Evolutionary conservation across 2,329 filamentous ascomycete species (phyloP), one percentile per base, ranked within the genome.

Genomic region (Trichoderma aggressivum): DNA sequence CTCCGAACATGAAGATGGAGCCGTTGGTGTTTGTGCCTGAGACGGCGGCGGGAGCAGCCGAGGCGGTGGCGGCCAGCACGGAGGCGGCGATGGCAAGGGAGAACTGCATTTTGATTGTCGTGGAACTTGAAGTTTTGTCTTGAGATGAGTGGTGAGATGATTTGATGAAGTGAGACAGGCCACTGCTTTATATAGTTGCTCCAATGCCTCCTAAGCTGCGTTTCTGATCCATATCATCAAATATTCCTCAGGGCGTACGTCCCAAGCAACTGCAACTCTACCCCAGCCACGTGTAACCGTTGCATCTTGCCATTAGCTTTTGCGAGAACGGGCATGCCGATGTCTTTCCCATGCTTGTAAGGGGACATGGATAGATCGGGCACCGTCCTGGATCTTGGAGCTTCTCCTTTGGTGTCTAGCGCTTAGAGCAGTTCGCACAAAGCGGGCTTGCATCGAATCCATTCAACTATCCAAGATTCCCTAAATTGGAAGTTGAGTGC

Each of bases 1-100:
- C 58, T 14, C 61, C 71, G 43, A 61, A 72, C 26, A 34, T 18
- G 71, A 65, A 72, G 55, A 72, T 71, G 24, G 71, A 67, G 36
- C 71, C 71, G n/a, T 43, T 39, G 14, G 18, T 30, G 59, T 71
- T 58, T 28, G 28, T 39, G 30, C 60, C 71, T 4, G 60, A 53
- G 36, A 36, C 39, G 30, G 7, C 7, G 11, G 55, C 34, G 30
- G 70, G 70, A 53, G 70, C 70, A 8, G 70, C 70, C 36, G 70
- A 59, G 30, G 70, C 59, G 18, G 65, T 70, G 18, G 73, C 70
- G 47, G 50, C 70, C 61, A 71, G 63, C 26, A 68, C 56, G n/a
- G 43, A 58, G 43, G 70, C 34, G 50, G 63, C 43, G 55, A 68
- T 24, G 39, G 70, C 66, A 28, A 67, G 62, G 1, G 70, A 71